Conservation (phyloP, 23 red algal genomes). For the Gracilaria vermiculophylla region DNA sequence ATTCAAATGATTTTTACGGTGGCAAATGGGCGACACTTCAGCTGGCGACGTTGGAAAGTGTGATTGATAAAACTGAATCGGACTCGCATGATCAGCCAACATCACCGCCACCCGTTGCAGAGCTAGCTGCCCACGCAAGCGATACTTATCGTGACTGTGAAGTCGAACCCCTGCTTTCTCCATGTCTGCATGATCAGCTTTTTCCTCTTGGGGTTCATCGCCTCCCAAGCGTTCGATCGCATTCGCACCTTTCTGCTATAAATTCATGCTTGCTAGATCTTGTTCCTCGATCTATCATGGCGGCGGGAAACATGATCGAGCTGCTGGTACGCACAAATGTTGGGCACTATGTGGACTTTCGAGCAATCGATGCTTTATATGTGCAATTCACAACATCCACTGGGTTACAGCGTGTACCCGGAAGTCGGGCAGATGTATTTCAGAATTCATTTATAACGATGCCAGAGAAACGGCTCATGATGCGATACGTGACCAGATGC, state of each 20-base stretch:
- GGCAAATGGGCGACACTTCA: conserved; percentile 14
- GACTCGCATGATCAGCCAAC: not conserved
- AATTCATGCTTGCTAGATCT: conserved; percentile 23
- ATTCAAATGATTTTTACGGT: conserved; percentile 43
- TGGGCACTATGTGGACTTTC: conserved; percentile 59
- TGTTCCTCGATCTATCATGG: conserved; percentile 36
- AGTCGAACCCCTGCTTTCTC: not conserved
- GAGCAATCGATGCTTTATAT: conserved; percentile 47
- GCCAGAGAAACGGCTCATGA: conserved; percentile 45
- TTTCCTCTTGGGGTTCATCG: not conserved
- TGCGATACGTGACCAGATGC: conserved; percentile 42
- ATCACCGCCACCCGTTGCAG: not conserved
- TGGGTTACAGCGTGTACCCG: conserved; percentile 45
- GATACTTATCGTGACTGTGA: not conserved
- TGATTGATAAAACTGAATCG: not conserved
- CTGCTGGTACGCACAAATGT: conserved; percentile 38
- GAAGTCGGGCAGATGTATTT: conserved; percentile 56
- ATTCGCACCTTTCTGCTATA: not conserved
- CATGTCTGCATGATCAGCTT: not conserved
- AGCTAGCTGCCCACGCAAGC: not conserved
- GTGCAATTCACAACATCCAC: not conserved
- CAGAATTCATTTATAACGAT: conserved; percentile 25
- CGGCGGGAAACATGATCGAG: conserved; percentile 25
- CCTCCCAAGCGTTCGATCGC: not conserved
- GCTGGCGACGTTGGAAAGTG: not conserved